phyloP scores from a whole-genome alignment of 495 filamentous ascomycete species.

The Trichoderma gamsii region DNA sequence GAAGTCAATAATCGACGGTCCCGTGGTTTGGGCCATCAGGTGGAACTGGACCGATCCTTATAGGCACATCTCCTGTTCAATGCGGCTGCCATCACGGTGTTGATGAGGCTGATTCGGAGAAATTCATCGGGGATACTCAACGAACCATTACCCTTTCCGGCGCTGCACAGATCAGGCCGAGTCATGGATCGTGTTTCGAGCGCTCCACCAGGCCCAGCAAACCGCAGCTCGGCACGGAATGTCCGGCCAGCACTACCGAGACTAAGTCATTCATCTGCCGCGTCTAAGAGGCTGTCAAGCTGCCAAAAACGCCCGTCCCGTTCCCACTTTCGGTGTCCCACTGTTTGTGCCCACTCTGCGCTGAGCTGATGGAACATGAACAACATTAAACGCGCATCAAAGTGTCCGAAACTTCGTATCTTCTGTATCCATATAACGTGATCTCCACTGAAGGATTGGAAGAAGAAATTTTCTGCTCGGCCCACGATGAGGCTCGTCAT shows the following conservation, averaged over 20 bases:
- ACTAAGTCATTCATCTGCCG: background rate
- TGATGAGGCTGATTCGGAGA: constrained; percentile 4
- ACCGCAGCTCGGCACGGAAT: background rate
- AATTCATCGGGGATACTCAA: constrained; percentile 10
- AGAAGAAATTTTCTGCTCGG: background rate
- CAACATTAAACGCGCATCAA: background rate
- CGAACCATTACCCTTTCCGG: background rate
- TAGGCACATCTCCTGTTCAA: constrained; percentile 2
- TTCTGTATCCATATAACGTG: constrained; percentile 3
- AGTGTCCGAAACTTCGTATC: background rate
- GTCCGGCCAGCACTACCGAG: constrained; percentile 7
- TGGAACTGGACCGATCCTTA: background rate
- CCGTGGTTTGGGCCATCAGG: constrained; percentile 5
- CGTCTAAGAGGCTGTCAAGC: constrained; percentile 1
- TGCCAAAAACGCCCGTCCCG: background rate
- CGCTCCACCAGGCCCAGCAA: background rate
- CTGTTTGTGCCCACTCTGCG: background rate
- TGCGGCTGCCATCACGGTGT: background rate
- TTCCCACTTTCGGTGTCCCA: background rate
- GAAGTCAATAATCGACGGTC: background rate
- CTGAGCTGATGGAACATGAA: background rate
- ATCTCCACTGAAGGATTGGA: background rate
- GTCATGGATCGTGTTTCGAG: constrained; percentile 5
- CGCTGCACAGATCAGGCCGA: background rate
- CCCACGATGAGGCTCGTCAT: background rate